Evolutionary conservation across 441 rosid genomes (phyloP).

Genomic region (Daphne laureola): DNA sequence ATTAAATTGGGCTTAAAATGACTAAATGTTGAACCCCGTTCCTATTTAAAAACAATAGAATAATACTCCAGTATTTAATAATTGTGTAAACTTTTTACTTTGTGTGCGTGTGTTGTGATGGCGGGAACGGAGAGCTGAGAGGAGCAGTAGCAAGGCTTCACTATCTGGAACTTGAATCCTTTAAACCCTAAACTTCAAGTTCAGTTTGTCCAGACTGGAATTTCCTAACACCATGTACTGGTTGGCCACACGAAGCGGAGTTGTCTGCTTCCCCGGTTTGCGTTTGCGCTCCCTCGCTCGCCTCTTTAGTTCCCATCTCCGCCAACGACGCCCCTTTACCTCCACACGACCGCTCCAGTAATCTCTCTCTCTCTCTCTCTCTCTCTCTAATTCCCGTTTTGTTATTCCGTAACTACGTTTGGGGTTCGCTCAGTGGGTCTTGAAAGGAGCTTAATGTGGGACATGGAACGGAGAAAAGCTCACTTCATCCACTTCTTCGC

Average conservation of each 20-base stretch:
- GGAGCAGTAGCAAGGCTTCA: background rate
- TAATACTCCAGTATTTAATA: too few species aligned
- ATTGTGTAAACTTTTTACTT: too few species aligned
- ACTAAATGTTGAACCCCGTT: too few species aligned
- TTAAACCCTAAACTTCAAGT: slow-evolving; percentile 3
- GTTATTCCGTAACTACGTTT: too few species aligned
- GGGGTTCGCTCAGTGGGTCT: too few species aligned
- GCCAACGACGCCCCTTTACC: slow-evolving; percentile 27
- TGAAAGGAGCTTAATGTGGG: too few species aligned
- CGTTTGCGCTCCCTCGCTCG: slow-evolving; percentile 58
- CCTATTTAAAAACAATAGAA: too few species aligned
- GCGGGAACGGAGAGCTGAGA: slow-evolving; percentile 1
- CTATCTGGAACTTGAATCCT: background rate
- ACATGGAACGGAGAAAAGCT: too few species aligned
- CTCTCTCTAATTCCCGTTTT: background rate
- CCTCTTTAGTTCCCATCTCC: slow-evolving; percentile 38
- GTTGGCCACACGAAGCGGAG: slow-evolving; percentile 62
- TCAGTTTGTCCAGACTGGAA: background rate
- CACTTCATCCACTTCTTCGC: too few species aligned
- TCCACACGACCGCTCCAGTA: slow-evolving; percentile 41
- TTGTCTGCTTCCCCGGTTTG: slow-evolving; percentile 53
- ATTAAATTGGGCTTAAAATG: too few species aligned
- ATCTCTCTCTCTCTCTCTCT: slow-evolving; percentile 4
- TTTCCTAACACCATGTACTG: slow-evolving; percentile 41
- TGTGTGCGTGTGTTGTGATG: background rate